A percentile compares a stretch with the other conserved stretches of the same genome.
Evolutionary conservation across 805 yeast genomes (phyloP).

Genomic region (Zygoascus flipseniorum): DNA sequence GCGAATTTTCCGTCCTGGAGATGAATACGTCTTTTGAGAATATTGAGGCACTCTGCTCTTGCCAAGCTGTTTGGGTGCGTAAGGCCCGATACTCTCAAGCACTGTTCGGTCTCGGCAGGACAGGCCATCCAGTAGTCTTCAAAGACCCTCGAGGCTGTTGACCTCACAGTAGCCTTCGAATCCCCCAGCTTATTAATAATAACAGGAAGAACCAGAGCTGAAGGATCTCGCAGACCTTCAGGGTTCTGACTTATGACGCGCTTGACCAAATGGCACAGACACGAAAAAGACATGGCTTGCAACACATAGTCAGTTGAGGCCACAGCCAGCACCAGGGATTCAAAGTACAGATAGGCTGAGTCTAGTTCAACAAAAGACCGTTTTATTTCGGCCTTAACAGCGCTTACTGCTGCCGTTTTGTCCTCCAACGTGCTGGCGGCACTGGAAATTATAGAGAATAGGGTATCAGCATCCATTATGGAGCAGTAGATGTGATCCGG

Average conservation of each 20-base stretch:
- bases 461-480: background rate
- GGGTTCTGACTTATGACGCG: slow-evolving; percentile 35
- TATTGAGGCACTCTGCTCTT: slow-evolving; percentile 19
- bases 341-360: slow-evolving; percentile 18
- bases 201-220: slow-evolving; percentile 27
- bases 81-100: slow-evolving; percentile 26
- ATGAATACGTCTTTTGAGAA: slow-evolving; percentile 21
- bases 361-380: slow-evolving; percentile 14
- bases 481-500: background rate
- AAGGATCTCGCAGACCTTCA: slow-evolving; percentile 25
- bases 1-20: slow-evolving; percentile 22
- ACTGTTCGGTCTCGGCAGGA: slow-evolving; percentile 27
- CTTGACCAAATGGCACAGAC: slow-evolving; percentile 38
- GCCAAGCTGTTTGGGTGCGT: slow-evolving; percentile 16
- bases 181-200: slow-evolving; percentile 29
- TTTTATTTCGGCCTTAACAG: slow-evolving; percentile 19
- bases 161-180: slow-evolving; percentile 18
- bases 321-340: slow-evolving; percentile 19
- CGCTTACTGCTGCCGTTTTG: slow-evolving; percentile 11
- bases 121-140: slow-evolving; percentile 33
- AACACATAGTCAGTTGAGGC: slow-evolving; percentile 11
- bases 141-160: slow-evolving; percentile 25
- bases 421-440: slow-evolving; percentile 7
- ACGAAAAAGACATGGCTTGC: slow-evolving; percentile 31
- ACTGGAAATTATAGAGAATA: background rate